Evolutionary conservation across 352 stramenopile species (phyloP).

Genomic region (Thalassiosira ordinaria): DNA sequence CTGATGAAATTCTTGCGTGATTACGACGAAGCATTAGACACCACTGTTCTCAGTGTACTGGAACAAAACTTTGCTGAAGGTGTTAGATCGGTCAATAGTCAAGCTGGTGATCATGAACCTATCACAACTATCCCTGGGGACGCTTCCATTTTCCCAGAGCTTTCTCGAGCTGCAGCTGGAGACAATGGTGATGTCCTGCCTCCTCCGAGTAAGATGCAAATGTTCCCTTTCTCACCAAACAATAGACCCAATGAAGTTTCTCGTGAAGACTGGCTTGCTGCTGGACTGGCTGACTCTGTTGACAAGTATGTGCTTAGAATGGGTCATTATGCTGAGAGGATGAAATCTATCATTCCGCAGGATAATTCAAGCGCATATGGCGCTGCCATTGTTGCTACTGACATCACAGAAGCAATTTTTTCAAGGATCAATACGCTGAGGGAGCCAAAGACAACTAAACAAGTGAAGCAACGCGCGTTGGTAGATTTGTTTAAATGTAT

Average conservation of each 20-base stretch:
- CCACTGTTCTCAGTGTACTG: slow-evolving; percentile 72
- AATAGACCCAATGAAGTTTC: slow-evolving; percentile 24
- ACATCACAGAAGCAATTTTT: slow-evolving; percentile 94
- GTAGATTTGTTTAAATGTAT: slow-evolving; percentile 92
- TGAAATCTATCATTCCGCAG: slow-evolving; percentile 61
- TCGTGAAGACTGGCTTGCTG: slow-evolving; percentile 41
- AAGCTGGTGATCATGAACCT: slow-evolving; percentile 50
- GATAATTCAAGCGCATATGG: slow-evolving; percentile 50
- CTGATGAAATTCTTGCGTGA: slow-evolving; percentile 97
- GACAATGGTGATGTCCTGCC: slow-evolving; percentile 7
- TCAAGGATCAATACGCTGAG: slow-evolving; percentile 91
- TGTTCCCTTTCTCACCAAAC: slow-evolving; percentile 20
- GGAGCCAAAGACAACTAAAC: slow-evolving; percentile 89
- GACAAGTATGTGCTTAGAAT: slow-evolving; percentile 66
- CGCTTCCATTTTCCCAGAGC: slow-evolving; percentile 61
- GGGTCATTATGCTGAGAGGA: slow-evolving; percentile 72
- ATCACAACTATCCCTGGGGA: slow-evolving; percentile 63
- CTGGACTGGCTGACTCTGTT: slow-evolving; percentile 38
- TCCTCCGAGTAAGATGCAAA: slow-evolving; percentile 16
- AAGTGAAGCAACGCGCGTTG: slow-evolving; percentile 96
- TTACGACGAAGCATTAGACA: slow-evolving; percentile 86
- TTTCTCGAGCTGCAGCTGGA: slow-evolving; percentile 27
- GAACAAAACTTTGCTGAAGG: slow-evolving; percentile 76
- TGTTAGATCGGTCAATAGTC: slow-evolving; percentile 58
- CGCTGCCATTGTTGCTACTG: slow-evolving; percentile 87